Base-by-base conservation (phyloP, 2,329 filamentous ascomycete genomes). In the Aspergillus sp. region DNA sequence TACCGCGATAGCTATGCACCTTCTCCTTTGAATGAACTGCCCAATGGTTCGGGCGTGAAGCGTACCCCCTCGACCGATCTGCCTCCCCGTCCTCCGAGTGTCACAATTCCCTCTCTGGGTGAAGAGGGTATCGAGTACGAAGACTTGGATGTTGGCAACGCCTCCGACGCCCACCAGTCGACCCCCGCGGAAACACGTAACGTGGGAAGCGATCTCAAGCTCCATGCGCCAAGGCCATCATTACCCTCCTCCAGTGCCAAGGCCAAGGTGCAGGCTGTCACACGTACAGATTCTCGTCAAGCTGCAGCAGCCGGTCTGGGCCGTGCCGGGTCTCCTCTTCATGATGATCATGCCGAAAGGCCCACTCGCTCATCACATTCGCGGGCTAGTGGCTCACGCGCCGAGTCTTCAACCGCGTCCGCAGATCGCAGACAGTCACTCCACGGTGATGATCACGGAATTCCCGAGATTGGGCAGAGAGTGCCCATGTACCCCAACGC, bases 401-500 rank as follows among this genome's bases (percentile, higher is more conserved):
- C 80, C 3, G 80, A 75, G 36, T 78, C 81, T 19, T 78, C 80
- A 1, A 74, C 75, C 25, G 74, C 77, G 5, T 81, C 79, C 19
- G 79, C 81, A 49, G 80, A 82, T 59, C 84, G 85, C 57, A 85
- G 85, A 7, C 77, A 76, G 48, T 87, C 86, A 12, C 73, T 84
- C 28, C 81, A 88, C 43, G 89, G 89, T 17, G 90, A 94, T 49
- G 91, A 95, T 65, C 88, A 92, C 58, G 94, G 93, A 21, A 97
- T 97, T 69, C 93, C 93, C 2, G 91, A 96, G 73, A 95, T 97
- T 67, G 94, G 94, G 51, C 87, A 91, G 70, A 90, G 93, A 72
- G 94, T 99, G 41, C 95, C 95, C 53, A 95, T 99, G 91, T 90
- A 95, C 73, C 90, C 89, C 56, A 87, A 95, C 74, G 91, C 95